Evolutionary conservation across 2,329 filamentous ascomycete species (phyloP).

Genomic region (Talaromyces sp.): DNA sequence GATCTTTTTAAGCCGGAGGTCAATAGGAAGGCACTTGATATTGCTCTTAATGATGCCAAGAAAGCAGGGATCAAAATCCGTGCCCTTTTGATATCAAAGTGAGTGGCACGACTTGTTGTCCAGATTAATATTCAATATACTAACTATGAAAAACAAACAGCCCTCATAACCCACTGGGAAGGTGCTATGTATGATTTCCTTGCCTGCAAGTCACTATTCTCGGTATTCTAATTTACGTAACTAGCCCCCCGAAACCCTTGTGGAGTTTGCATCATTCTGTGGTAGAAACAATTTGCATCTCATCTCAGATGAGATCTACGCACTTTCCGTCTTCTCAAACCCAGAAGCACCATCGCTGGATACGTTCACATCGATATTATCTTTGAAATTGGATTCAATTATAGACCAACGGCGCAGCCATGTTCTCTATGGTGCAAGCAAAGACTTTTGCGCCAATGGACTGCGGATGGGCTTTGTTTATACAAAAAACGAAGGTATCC

Average conservation of each 20-base stretch:
- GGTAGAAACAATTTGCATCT: constrained; percentile 6
- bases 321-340: constrained; percentile 5
- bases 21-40: constrained; percentile 2
- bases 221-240: neutral
- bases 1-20: constrained; percentile 1
- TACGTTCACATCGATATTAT: constrained; percentile 3
- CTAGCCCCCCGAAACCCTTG: constrained; percentile 1
- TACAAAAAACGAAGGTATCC: constrained; percentile 11
- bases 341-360: neutral
- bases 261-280: constrained; percentile 7
- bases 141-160: constrained; percentile 19
- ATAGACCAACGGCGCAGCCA: constrained; percentile 7
- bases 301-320: constrained; percentile 5
- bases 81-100: constrained; percentile 2
- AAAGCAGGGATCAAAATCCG: neutral
- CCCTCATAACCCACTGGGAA: constrained; percentile 38
- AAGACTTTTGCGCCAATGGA: constrained; percentile 12
- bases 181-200: constrained; percentile 29
- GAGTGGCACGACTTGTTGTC: too few relatives aligned
- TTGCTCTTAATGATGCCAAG: neutral
- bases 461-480: constrained; percentile 9
- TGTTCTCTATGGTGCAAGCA: constrained; percentile 14
- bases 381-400: neutral
- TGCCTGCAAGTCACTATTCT: neutral
- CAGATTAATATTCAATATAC: too few relatives aligned